Evolutionary conservation across 495 filamentous ascomycete genomes (phyloP).

Genomic region (Hypoxylon fragiforme): DNA sequence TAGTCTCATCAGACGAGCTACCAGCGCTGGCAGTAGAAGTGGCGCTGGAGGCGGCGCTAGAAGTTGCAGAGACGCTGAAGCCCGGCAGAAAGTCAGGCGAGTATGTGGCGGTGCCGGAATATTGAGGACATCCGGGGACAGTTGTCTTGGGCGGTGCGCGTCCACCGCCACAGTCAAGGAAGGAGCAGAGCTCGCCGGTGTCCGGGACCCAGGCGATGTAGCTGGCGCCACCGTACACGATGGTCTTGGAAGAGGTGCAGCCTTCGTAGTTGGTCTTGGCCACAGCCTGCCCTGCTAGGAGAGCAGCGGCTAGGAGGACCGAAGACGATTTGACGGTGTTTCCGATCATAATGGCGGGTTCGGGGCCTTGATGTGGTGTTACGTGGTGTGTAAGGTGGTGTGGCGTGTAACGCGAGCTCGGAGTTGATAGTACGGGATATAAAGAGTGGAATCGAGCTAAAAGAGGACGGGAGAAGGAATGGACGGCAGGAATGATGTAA

Average conservation of each 20-base stretch:
- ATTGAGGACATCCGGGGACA: conserved; percentile 60
- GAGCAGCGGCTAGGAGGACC: conserved; percentile 23
- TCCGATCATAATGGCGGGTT: conserved; percentile 20
- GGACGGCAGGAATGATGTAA: conserved; percentile 7
- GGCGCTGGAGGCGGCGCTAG: not conserved
- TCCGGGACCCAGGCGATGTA: conserved; percentile 56
- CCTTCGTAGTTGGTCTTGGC: conserved; percentile 54
- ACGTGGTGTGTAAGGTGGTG: not conserved
- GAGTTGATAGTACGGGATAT: too few relatives aligned
- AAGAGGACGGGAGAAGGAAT: conserved; percentile 19
- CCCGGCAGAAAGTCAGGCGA: conserved; percentile 54
- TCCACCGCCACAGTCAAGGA: conserved; percentile 67
- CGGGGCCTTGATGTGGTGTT: not conserved
- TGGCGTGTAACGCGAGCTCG: not conserved
- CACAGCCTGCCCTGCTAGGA: conserved; percentile 31
- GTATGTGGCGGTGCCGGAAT: conserved; percentile 60
- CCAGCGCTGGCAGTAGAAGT: not conserved
- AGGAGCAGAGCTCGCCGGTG: conserved; percentile 62
- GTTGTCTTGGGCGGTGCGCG: conserved; percentile 62
- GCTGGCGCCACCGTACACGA: conserved; percentile 46
- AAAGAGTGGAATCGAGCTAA: too few relatives aligned
- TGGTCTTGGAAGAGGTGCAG: conserved; percentile 42
- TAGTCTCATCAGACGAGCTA: conserved; percentile 11
- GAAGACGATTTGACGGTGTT: conserved; percentile 19
- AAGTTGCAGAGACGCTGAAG: conserved; percentile 27